Percentiles rank a stretch among this genome's conserved stretches.
phyloP scores from a whole-genome alignment of 2,329 filamentous ascomycete genomes.

The Aureobasidium uvarum region DNA sequence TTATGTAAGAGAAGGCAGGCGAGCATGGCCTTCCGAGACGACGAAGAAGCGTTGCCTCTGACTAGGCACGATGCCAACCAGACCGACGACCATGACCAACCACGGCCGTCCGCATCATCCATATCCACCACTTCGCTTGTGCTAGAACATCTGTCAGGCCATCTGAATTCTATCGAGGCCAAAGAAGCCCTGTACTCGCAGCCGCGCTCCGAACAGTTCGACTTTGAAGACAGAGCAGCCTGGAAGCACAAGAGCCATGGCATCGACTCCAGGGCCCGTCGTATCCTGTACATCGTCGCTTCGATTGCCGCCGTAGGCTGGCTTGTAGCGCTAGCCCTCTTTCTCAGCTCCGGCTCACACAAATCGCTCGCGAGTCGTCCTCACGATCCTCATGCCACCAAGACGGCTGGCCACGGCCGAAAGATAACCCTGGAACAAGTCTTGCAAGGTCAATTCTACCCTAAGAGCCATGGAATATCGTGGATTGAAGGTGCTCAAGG shows the following conservation, averaged over 20 bases:
- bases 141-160: constrained; percentile 68
- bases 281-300: constrained; percentile 60
- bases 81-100: constrained; percentile 38
- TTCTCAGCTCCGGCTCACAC: constrained; percentile 64
- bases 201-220: constrained; percentile 44
- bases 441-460: constrained; percentile 62
- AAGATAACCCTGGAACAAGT: constrained; percentile 72
- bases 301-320: constrained; percentile 64
- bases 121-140: constrained; percentile 82
- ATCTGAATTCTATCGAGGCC: constrained; percentile 49
- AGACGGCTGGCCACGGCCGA: constrained; percentile 63
- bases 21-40: constrained; percentile 31
- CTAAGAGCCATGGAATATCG: constrained; percentile 64
- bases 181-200: constrained; percentile 47
- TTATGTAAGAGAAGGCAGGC: neutral
- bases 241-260: constrained; percentile 41
- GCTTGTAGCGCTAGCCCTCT: constrained; percentile 65
- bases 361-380: constrained; percentile 61
- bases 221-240: constrained; percentile 53
- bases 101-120: constrained; percentile 63
- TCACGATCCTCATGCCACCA: constrained; percentile 67
- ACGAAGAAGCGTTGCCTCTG: constrained; percentile 50
- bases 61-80: constrained; percentile 38
- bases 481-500: constrained; percentile 75
- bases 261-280: constrained; percentile 65